A percentile compares a stretch with the other conserved stretches of the same genome.
Conservation (phyloP, 257 asterid genomes). For the Primulina huaijiensis region DNA sequence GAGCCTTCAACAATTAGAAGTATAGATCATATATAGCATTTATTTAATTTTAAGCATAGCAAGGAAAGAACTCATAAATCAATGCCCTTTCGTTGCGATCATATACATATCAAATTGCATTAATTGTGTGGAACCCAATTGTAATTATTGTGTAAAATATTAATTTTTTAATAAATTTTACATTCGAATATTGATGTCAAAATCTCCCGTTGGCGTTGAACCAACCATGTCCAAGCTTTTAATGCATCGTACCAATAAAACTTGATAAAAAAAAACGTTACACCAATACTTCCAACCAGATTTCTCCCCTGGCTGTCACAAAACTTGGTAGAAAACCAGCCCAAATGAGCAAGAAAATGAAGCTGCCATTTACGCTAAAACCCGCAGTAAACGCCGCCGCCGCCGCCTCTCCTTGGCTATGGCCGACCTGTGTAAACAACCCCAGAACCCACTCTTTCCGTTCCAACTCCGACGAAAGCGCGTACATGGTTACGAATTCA, state of each 20-base stretch:
- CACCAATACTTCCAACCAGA: constrained; percentile 3
- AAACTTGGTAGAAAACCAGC: not conserved
- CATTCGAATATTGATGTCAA: too few species aligned
- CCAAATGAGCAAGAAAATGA: constrained; percentile 37
- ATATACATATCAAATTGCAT: too few species aligned
- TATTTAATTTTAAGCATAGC: too few species aligned
- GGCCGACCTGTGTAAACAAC: constrained; percentile 40
- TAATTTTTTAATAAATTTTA: too few species aligned
- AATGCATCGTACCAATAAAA: constrained; percentile 26
- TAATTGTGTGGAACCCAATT: too few species aligned
- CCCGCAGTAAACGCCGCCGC: constrained; percentile 24
- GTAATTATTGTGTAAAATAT: too few species aligned
- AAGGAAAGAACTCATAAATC: too few species aligned
- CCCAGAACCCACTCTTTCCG: constrained; percentile 32
- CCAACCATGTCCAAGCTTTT: constrained; percentile 6
- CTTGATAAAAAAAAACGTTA: not conserved
- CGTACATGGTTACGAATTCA: not conserved
- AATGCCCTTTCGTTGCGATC: too few species aligned
- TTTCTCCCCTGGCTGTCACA: not conserved
- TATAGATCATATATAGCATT: too few species aligned
- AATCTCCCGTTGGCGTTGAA: too few species aligned
- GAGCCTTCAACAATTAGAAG: too few species aligned
- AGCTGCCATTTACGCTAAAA: constrained; percentile 50
- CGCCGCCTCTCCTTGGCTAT: constrained; percentile 38
- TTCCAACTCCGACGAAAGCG: not conserved